These are phyloP conservation scores for Dictyophora rubrovolvata DNA, from an alignment of 768 basidiomycete genomes.

Conservation along the genomic window DNA sequence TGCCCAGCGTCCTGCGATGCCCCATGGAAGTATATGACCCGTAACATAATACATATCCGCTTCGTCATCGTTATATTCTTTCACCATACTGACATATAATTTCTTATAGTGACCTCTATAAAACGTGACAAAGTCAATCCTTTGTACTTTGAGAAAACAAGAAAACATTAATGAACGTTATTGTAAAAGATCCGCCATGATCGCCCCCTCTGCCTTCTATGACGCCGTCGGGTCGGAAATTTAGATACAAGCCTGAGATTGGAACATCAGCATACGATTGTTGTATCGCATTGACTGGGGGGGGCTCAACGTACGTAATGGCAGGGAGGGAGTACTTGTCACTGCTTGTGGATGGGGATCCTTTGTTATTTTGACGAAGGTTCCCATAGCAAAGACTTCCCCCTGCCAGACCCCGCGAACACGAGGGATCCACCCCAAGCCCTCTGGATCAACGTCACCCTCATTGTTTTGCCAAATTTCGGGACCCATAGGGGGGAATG, in stretches of 20 bases:
- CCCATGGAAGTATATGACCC: conserved; percentile 3
- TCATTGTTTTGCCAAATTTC: background rate
- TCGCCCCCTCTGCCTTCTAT: background rate
- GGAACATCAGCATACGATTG: background rate
- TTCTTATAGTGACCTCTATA: background rate
- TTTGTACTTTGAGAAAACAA: background rate
- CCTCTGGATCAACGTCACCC: background rate
- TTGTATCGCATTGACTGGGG: background rate
- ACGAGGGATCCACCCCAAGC: background rate
- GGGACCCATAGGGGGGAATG: background rate
- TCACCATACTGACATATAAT: background rate
- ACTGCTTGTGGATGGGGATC: background rate
- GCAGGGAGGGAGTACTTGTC: background rate
- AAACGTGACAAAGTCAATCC: background rate
- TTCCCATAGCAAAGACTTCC: background rate
- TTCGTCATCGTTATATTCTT: background rate
- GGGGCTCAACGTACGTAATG: background rate
- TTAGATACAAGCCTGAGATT: conserved; percentile 1
- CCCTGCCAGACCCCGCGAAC: background rate
- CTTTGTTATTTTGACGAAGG: background rate
- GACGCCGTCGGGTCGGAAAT: background rate
- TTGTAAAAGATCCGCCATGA: background rate
- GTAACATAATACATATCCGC: background rate
- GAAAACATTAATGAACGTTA: background rate
- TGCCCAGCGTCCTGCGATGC: background rate